Evolutionary conservation across 371 early-diverging fungal species (phyloP), one percentile per base, ranked within the genome.

Genomic region (Phascolomyces articulosus): DNA sequence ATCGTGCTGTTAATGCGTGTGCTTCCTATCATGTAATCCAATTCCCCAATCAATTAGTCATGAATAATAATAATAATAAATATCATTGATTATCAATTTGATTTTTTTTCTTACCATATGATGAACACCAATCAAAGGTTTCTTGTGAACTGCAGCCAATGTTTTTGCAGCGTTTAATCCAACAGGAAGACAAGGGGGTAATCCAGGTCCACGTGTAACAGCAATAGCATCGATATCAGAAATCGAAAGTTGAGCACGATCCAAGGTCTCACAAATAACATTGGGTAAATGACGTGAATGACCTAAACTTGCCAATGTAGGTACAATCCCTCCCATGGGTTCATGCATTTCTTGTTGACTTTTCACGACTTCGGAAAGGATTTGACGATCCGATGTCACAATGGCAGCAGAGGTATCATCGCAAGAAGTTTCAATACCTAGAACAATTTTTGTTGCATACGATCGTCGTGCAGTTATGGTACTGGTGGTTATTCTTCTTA

Each of bases 341-440:
- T 91, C 93, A 70, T 94, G 95, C 23, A 91, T 62, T 26, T 83
- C 73, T 67, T 87, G 85, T 66, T 94, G 95, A 47, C 87, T 86
- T 24, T 77, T 77, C 29, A 86, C 83, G 20, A 83, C 83, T 67
- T 93, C 90, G 34, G 87, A 69, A 7, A 91, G 74, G 60, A 94
- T 88, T 29, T 66, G 64, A 10, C 93, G 78, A 62, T 90, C 86
- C 6, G 90, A 85, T 16, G 82, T 84, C n/a, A 94, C 92, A 47
- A 94, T 78, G 2, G 93, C 91, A 13, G 90, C 92, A 6, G 90
- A 89, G 8, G 94, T 93, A 68, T 94, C 95, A 68, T 94, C 95
- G 71, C 94, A 94, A 7, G 92, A 91, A 13, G 93, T 89, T 62
- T 93, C 93, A 54, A 94, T 88, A 9, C 92, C 94, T 4, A 93